Conservation (phyloP, 2,329 filamentous ascomycete species). For the Cladophialophora chaetospira region DNA sequence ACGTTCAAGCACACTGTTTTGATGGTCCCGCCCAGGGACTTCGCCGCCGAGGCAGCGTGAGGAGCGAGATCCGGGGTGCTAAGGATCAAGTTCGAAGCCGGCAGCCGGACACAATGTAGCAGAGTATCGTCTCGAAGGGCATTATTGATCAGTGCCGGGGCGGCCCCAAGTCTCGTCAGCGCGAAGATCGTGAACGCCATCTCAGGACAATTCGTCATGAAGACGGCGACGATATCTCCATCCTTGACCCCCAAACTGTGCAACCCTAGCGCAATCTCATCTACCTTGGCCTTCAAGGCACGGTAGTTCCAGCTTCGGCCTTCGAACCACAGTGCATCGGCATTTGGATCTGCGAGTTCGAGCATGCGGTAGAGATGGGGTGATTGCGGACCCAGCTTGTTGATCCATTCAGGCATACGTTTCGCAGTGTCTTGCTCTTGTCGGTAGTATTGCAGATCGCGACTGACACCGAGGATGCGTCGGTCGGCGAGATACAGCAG, state of each 20-base stretch:
- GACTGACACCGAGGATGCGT: constrained; percentile 41
- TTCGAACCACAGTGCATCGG: constrained; percentile 53
- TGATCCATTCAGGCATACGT: constrained; percentile 41
- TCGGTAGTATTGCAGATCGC: constrained; percentile 42
- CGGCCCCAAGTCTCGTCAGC: constrained; percentile 50
- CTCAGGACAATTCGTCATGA: constrained; percentile 53
- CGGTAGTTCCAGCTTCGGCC: constrained; percentile 51
- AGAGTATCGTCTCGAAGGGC: constrained; percentile 52
- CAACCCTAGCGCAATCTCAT: constrained; percentile 48
- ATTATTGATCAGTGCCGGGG: constrained; percentile 51
- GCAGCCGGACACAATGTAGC: constrained; percentile 48
- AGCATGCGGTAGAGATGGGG: constrained; percentile 48
- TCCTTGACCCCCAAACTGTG: constrained; percentile 41
- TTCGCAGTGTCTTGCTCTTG: constrained; percentile 40
- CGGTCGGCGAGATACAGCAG: constrained; percentile 47
- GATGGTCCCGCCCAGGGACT: constrained; percentile 29
- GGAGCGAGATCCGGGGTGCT: constrained; percentile 49
- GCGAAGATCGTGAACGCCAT: constrained; percentile 50
- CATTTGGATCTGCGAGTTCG: constrained; percentile 42
- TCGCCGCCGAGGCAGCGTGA: constrained; percentile 28
- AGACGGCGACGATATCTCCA: constrained; percentile 50
- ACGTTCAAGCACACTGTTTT: constrained; percentile 26
- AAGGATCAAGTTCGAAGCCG: constrained; percentile 44
- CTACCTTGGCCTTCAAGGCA: constrained; percentile 41
- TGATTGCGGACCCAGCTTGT: constrained; percentile 41